Evolutionary conservation across 345 rosid genomes (phyloP).

Genomic region (Populus euphratica): DNA sequence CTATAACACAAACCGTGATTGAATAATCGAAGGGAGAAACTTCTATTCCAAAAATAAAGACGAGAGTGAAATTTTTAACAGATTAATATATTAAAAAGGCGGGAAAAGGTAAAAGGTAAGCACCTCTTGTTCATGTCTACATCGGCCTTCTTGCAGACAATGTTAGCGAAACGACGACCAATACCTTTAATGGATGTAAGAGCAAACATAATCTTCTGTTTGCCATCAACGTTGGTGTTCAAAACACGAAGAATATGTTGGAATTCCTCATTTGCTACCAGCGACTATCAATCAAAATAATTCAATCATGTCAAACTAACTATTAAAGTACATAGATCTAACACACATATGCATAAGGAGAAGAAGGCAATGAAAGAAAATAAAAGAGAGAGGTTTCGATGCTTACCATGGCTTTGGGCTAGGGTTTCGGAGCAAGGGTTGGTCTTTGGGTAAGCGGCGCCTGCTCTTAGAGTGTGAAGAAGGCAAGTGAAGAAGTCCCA

Average conservation of each 20-base stretch:
- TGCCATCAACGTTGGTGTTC: conserved; percentile 33
- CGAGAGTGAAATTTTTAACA: background rate
- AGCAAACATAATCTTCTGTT: conserved; percentile 38
- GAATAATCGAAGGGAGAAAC: background rate
- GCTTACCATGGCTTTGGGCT: conserved; percentile 18
- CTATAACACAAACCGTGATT: background rate
- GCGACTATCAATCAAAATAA: conserved; percentile 7
- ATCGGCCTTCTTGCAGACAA: conserved; percentile 35
- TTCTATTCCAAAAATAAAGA: background rate
- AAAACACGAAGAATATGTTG: conserved; percentile 38
- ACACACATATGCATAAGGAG: background rate
- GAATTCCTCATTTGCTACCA: conserved; percentile 31
- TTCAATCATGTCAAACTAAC: background rate
- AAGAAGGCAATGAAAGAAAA: background rate
- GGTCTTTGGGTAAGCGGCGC: conserved; percentile 7
- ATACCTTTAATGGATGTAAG: conserved; percentile 37
- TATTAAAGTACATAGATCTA: background rate
- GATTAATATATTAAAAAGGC: background rate
- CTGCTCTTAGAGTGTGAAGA: background rate
- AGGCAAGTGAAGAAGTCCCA: background rate
- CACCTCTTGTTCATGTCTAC: conserved; percentile 37
- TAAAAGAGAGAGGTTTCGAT: no score
- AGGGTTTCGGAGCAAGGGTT: conserved; percentile 8
- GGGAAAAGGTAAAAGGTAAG: background rate
- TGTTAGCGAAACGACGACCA: conserved; percentile 37